phyloP scores from a whole-genome alignment of 495 filamentous ascomycete genomes.

The Cercophora samala region DNA sequence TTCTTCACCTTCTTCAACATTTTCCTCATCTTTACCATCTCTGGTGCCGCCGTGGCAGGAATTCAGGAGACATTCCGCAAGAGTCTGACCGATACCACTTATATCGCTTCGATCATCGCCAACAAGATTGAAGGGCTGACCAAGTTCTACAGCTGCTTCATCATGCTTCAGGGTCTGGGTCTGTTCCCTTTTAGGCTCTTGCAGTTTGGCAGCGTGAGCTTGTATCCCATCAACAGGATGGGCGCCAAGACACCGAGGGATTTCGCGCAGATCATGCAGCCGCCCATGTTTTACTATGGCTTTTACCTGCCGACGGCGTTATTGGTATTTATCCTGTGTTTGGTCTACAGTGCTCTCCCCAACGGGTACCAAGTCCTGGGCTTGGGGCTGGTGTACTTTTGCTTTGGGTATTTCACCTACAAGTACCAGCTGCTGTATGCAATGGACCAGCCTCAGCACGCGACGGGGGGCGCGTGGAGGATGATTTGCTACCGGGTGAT shows the following conservation, averaged over 20 bases:
- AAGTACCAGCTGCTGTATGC: slow-evolving; percentile 98
- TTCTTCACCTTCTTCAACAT: slow-evolving; percentile 99
- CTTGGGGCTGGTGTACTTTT: slow-evolving; percentile 84
- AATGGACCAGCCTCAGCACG: slow-evolving; percentile 96
- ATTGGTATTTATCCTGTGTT: slow-evolving; percentile 86
- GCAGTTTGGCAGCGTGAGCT: slow-evolving; percentile 77
- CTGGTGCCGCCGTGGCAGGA: slow-evolving; percentile 75
- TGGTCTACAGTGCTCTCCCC: slow-evolving; percentile 88
- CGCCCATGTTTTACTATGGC: slow-evolving; percentile 89
- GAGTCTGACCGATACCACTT: slow-evolving; percentile 70
- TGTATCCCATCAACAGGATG: slow-evolving; percentile 78
- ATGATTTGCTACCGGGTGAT: slow-evolving; percentile 91
- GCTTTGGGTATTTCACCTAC: slow-evolving; percentile 87
- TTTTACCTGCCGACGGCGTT: slow-evolving; percentile 92
- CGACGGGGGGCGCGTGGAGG: slow-evolving; percentile 88
- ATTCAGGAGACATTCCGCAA: slow-evolving; percentile 70
- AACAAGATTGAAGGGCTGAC: slow-evolving; percentile 66
- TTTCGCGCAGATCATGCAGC: slow-evolving; percentile 76
- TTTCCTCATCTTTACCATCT: slow-evolving; percentile 89
- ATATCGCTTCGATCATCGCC: slow-evolving; percentile 73
- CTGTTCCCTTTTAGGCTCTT: slow-evolving; percentile 90
- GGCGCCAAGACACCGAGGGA: slow-evolving; percentile 88
- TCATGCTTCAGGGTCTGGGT: slow-evolving; percentile 88
- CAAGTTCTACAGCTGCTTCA: slow-evolving; percentile 89
- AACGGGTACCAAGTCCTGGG: slow-evolving; percentile 76